Base-by-base conservation (phyloP, 1,139 yeast species). In the Barnettozyma hawaiiensis region DNA sequence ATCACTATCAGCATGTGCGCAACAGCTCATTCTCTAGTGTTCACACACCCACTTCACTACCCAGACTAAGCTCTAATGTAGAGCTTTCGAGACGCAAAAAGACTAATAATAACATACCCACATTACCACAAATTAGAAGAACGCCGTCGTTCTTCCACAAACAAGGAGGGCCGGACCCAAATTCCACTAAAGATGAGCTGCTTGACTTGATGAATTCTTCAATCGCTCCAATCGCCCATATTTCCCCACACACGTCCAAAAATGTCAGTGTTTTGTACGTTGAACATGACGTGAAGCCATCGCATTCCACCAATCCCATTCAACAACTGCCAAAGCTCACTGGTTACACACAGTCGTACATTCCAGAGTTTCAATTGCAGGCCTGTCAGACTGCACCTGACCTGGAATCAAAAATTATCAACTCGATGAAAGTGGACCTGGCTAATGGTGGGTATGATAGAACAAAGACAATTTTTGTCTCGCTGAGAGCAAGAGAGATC, bases 341-440 rank as follows among this genome's bases (percentile, higher is more conserved):
- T 36, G 58, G 59, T 0, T 56, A 53, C 31, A 46, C 52, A 1
- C 46, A 47, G 23, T 51, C 54, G 16, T 56, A 45, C 37, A 26
- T 47, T 6, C 62, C 62, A 9, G 62, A 61, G 48, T 66, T 64
- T 42, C 62, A 62, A 42, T 46, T 66, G 8, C 71, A 66, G 47
- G 70, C 68, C 2, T 59, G 65, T 41, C 67, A 67, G 4, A 57
- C 70, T 12, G 65, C 69, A 32, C 69, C 74, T 8, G 76, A 76
- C 46, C 59, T 78, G 10, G 84, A 78, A 48, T 63, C 67, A n/a
- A 75, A 69, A 42, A 69, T 79, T 7, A 59, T 71, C 29, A 62
- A 63, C 28, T 65, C 80, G 12, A 78, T 79, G 84, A 78, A 74
- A 52, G 68, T 69, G 46, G 85, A 78, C 53, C 57, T 78, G 43